phyloP scores from a whole-genome alignment of 2,329 filamentous ascomycete genomes.

The Aspergillus transmontanensis region DNA sequence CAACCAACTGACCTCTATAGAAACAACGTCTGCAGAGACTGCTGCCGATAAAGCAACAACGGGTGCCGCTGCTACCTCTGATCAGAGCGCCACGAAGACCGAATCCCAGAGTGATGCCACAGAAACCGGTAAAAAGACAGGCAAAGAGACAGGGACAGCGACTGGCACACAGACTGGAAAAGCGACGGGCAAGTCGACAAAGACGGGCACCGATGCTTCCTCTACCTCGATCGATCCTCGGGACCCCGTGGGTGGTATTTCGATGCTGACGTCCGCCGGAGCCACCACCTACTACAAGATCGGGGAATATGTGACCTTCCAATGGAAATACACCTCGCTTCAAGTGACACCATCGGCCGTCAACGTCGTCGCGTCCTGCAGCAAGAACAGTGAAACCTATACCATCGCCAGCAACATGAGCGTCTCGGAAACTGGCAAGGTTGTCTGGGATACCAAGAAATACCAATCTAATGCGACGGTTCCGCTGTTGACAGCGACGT shows the following conservation, averaged over 20 bases:
- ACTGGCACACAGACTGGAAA: constrained; percentile 6
- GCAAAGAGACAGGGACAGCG: constrained; percentile 16
- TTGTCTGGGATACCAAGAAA: constrained; percentile 63
- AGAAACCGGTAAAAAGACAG: constrained; percentile 19
- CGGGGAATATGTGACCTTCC: constrained; percentile 63
- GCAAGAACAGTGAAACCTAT: constrained; percentile 60
- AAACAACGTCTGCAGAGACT: constrained; percentile 20
- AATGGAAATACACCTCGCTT: constrained; percentile 70
- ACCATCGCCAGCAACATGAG: constrained; percentile 64
- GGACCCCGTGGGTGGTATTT: constrained; percentile 60
- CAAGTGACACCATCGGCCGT: constrained; percentile 60
- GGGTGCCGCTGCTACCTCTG: constrained; percentile 16
- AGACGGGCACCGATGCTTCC: constrained; percentile 24
- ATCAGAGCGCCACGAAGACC: constrained; percentile 18
- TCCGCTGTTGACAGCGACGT: constrained; percentile 61
- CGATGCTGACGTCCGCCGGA: constrained; percentile 59
- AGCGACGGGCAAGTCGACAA: constrained; percentile 19
- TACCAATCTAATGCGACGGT: constrained; percentile 53
- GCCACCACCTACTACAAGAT: constrained; percentile 65
- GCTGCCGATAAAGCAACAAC: constrained; percentile 24
- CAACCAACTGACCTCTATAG: constrained; percentile 2
- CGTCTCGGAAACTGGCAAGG: constrained; percentile 52
- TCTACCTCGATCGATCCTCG: constrained; percentile 54
- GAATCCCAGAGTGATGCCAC: constrained; percentile 20
- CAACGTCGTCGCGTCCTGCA: constrained; percentile 65